Evolutionary conservation across 441 rosid species (phyloP), one percentile per base, ranked within the genome.

Genomic region (Aquilaria agallochum): DNA sequence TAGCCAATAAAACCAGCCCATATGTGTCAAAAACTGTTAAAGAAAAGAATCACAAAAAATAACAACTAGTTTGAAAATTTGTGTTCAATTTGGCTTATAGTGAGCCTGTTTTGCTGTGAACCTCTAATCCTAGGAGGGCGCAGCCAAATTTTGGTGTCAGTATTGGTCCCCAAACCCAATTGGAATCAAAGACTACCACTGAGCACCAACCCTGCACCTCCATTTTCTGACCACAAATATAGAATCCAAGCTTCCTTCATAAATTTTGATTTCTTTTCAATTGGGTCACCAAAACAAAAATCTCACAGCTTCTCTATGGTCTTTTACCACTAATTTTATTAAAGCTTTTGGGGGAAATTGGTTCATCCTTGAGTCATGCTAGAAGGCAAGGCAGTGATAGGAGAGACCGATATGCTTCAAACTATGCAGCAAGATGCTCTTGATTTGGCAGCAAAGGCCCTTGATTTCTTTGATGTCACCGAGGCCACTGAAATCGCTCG

Each of bases 311-410:
- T 40, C 72, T 54, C 48, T 13, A 44, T 31, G 42, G 0, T 36
- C 12, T 14, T 11, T 8, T 9, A 11, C 30, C 33, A 3, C 14
- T 11, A 2, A 1, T 2, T 11, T 30, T 36, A 36, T 36, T 36
- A 55, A 52, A 50, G 2, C 15, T 51, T 51, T 62, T 31, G 55
- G 42, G 12, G 31, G 12, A 50, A 58, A 3, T 36, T 36, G 7
- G 7, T 36, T 36, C 42, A 0, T 36, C 20, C 42, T 36, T 36
- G 42, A 74, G 58, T 31, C 60, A 89, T 92, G 96, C 68, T 89
- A 61, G 95, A 89, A 76, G 96, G 97, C 52, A 89, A 92, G 64
- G 95, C 95, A 54, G 77, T 89, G 33, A 52, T 92, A 54, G 81
- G 88, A 10, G 95, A 89, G 76, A 83, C 89, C 2, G 95, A 89